phyloP scores from a whole-genome alignment of 2,329 filamentous ascomycete species.

The Sporothrix sp. region DNA sequence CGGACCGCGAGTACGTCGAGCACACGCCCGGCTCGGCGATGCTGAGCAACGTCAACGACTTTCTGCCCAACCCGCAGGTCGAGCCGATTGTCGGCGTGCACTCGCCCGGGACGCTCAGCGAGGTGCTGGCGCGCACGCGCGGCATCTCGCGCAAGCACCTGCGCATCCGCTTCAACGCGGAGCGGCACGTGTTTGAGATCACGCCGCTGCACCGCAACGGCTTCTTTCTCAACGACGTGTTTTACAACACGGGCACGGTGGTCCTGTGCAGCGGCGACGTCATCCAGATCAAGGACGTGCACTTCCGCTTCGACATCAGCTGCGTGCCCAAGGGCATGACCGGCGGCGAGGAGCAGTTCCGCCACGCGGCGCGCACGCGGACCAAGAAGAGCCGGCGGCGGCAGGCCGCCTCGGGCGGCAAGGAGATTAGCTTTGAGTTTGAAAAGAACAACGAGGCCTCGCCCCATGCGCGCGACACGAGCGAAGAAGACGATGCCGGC shows the following conservation, averaged over 20 bases:
- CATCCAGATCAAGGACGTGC: conserved; percentile 64
- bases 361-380: not conserved
- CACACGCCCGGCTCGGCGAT: conserved; percentile 50
- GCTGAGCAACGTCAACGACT: conserved; percentile 44
- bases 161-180: conserved; percentile 59
- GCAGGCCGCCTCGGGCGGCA: conserved; percentile 36
- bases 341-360: conserved; percentile 38
- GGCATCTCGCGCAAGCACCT: conserved; percentile 66
- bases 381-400: not conserved
- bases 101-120: conserved; percentile 45
- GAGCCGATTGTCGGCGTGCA: conserved; percentile 64
- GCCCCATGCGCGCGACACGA: conserved; percentile 39
- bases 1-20: conserved; percentile 48
- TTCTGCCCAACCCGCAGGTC: conserved; percentile 49
- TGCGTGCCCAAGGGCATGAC: conserved; percentile 48
- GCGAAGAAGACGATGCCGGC: conserved; percentile 29
- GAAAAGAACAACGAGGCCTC: conserved; percentile 49
- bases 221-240: conserved; percentile 55
- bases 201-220: conserved; percentile 54
- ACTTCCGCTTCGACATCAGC: conserved; percentile 59
- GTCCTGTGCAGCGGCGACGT: conserved; percentile 53
- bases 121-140: conserved; percentile 54
- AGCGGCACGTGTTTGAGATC: conserved; percentile 55
- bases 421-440: conserved; percentile 67
- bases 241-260: conserved; percentile 45